These are phyloP conservation scores for Pholiota microspora DNA, from an alignment of 768 basidiomycete species.

Conservation along the genomic window DNA sequence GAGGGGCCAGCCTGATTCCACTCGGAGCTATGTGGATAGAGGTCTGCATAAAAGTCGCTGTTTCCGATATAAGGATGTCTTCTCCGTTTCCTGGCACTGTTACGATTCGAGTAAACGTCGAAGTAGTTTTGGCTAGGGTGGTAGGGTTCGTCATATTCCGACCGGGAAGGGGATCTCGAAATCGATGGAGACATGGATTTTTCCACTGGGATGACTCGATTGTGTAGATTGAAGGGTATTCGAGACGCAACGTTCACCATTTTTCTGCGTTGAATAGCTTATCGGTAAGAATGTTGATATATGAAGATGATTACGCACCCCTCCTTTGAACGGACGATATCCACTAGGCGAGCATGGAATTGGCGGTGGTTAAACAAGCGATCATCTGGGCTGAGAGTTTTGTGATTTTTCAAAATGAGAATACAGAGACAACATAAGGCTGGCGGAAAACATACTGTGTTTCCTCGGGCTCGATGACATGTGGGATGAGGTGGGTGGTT, in stretches of 20 bases:
- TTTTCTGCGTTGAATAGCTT: conserved; percentile 38
- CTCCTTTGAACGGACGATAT: conserved; percentile 61
- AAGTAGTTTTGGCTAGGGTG: conserved; percentile 13
- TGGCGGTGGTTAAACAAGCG: conserved; percentile 44
- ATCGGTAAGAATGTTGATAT: conserved; percentile 3
- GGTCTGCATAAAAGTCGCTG: neutral
- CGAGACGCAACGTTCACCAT: conserved; percentile 69
- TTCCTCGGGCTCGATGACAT: conserved; percentile 21
- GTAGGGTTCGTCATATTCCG: conserved; percentile 18
- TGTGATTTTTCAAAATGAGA: conserved; percentile 3
- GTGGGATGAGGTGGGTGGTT: conserved; percentile 31
- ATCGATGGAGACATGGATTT: conserved; percentile 26
- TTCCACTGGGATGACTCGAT: conserved; percentile 26
- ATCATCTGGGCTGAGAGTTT: conserved; percentile 18
- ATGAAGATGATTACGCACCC: conserved; percentile 37
- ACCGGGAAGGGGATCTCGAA: conserved; percentile 24
- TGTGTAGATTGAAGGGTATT: conserved; percentile 61
- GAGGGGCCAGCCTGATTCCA: neutral
- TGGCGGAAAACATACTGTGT: conserved; percentile 22
- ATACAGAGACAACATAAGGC: conserved; percentile 10
- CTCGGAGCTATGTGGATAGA: neutral
- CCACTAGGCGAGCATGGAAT: conserved; percentile 50
- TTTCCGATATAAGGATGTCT: conserved; percentile 7
- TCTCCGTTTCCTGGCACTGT: conserved; percentile 14
- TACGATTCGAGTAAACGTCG: conserved; percentile 15